Evolutionary conservation across 2,329 filamentous ascomycete species (phyloP).

Genomic region (Diplodia sapinea): DNA sequence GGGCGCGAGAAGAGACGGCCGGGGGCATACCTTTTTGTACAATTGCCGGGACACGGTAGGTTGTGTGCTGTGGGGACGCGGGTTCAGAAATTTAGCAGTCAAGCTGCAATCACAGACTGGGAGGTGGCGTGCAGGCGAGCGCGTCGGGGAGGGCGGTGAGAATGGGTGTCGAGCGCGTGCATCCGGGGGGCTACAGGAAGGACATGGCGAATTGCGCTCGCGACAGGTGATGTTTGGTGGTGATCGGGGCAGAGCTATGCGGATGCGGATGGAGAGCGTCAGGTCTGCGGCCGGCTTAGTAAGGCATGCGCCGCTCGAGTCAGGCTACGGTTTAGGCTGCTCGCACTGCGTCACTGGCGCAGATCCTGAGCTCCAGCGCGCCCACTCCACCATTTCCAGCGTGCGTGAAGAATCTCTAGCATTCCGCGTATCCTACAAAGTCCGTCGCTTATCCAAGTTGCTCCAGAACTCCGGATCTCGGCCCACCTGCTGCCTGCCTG

Average conservation of each 20-base stretch:
- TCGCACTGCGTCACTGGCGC: slow-evolving; percentile 21
- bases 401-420: slow-evolving; percentile 12
- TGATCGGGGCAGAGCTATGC: slow-evolving; percentile 26
- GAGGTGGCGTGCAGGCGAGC: neutral
- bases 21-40: neutral
- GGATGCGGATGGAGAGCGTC: slow-evolving; percentile 23
- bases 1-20: neutral
- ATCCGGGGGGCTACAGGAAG: slow-evolving; percentile 13
- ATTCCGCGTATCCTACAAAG: slow-evolving; percentile 18
- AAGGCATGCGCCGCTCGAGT: slow-evolving; percentile 12
- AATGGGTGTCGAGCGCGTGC: slow-evolving; percentile 3
- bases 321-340: slow-evolving; percentile 9
- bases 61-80: slow-evolving; percentile 24
- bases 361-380: neutral
- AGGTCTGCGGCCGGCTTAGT: slow-evolving; percentile 9
- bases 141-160: neutral
- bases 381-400: neutral
- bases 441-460: neutral
- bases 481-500: neutral
- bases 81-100: slow-evolving; percentile 29
- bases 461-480: neutral
- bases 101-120: slow-evolving; percentile 16
- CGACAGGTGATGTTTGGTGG: slow-evolving; percentile 22
- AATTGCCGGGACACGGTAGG: slow-evolving; percentile 17
- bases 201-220: slow-evolving; percentile 16